Evolutionary conservation across 2,329 filamentous ascomycete species (phyloP), one percentile per base, ranked within the genome.

Genomic region (Onygena corvina): DNA sequence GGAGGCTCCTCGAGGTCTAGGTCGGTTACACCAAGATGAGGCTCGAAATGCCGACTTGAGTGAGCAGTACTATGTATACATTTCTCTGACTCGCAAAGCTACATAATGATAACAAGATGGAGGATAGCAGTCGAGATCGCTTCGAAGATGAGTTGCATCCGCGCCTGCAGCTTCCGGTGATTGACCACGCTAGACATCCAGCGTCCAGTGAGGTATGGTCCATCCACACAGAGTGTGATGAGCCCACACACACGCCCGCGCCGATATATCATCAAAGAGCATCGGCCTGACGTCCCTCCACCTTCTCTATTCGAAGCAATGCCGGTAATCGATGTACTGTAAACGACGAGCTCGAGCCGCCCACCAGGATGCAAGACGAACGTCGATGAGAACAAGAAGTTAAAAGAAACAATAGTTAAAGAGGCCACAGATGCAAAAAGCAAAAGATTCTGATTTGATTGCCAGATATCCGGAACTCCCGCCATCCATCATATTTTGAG

Each of bases 381-480:
- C n/a, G 16, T 23, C 8, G 16, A 33, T 21, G 30, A 31, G 18
- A 42, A 27, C 38, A 46, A 21, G 30, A 33, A 20, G 21, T 25
- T 7, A 42, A 21, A 46, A 23, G 25, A 11, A 6, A n/a, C 7
- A n/a, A n/a, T 7, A 31, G 30, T 8, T 7, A 31, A 33, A 23
- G 30, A 33, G 25, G 30, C 27, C 30, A 33, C 14, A 46, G 25
- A 46, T 21, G 18, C 23, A 45, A 29, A n/a, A 45, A 27, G 18
- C 23, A 8, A 33, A 33, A 23, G 30, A 21, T 21, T 30, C 27
- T 30, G 58, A 61, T 71, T 71, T 70, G 75, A 73, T 80, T 83
- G 81, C 80, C 78, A 84, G 81, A 85, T 85, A 86, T 86, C 83
- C 83, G 82, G 83, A 85, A 83, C 81, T 81, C 81, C 79, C 66